Evolutionary conservation across 768 basidiomycete genomes (phyloP).

Genomic region (Phylloporus rhodoxanthus): DNA sequence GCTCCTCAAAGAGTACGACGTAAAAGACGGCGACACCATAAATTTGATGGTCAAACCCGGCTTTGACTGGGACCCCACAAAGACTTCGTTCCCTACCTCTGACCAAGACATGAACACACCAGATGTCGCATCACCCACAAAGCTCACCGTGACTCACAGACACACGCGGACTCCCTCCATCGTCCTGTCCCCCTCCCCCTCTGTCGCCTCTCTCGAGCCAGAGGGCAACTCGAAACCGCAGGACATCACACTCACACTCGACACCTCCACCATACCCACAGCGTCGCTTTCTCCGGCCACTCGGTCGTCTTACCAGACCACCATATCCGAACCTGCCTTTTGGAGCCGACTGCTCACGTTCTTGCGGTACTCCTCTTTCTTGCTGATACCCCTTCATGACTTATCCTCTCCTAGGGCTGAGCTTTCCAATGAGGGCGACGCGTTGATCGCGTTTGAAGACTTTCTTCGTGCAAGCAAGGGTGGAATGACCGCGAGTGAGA

Average conservation of each 20-base stretch:
- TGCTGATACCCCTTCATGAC: neutral
- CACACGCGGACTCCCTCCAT: conserved; percentile 73
- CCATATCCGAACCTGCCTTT: conserved; percentile 72
- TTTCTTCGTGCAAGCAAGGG: conserved; percentile 81
- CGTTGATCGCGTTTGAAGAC: conserved; percentile 72
- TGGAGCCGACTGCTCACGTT: conserved; percentile 70
- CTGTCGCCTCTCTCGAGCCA: conserved; percentile 35
- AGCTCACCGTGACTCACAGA: conserved; percentile 30
- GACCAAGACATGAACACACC: conserved; percentile 18
- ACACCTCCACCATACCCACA: conserved; percentile 46
- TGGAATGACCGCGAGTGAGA: conserved; percentile 73
- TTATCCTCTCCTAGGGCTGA: conserved; percentile 40
- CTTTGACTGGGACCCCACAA: conserved; percentile 55
- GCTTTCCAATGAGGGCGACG: conserved; percentile 59
- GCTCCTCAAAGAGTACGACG: conserved; percentile 83
- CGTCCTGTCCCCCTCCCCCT: conserved; percentile 72
- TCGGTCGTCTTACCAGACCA: conserved; percentile 32
- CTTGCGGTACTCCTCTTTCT: conserved; percentile 39
- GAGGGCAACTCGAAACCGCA: conserved; percentile 38
- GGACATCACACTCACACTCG: conserved; percentile 67
- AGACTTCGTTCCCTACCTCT: conserved; percentile 26
- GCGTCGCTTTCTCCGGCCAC: conserved; percentile 38
- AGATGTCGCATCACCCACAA: no score
- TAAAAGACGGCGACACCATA: conserved; percentile 74
- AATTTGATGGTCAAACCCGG: conserved; percentile 85